Evolutionary conservation across 805 yeast genomes (phyloP).

Genomic region (Yamadazyma sp.): DNA sequence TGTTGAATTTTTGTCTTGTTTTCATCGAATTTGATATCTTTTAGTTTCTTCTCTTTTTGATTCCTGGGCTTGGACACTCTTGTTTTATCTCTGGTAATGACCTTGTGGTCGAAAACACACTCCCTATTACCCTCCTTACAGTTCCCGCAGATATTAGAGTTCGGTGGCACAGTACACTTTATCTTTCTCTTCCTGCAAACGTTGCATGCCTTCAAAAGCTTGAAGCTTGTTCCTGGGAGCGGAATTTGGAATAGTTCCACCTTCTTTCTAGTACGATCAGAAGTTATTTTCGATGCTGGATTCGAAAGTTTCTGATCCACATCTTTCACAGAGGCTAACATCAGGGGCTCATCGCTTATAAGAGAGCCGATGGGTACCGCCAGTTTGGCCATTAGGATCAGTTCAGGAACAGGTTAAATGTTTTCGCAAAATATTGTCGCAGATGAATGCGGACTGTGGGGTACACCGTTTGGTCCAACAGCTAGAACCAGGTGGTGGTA

Average conservation of each 20-base stretch:
- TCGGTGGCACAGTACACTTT: slow-evolving; percentile 15
- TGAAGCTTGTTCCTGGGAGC: slow-evolving; percentile 14
- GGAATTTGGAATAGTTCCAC: neutral
- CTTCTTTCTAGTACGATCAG: too few relatives aligned
- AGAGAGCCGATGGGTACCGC: slow-evolving; percentile 7
- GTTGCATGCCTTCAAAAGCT: slow-evolving; percentile 22
- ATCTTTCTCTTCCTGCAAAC: slow-evolving; percentile 21
- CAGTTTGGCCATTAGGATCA: slow-evolving; percentile 5
- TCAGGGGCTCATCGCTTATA: neutral
- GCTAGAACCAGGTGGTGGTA: too few relatives aligned
- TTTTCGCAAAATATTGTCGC: too few relatives aligned
- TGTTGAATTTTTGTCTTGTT: too few relatives aligned
- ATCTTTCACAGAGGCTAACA: neutral
- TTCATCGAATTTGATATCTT: too few relatives aligned
- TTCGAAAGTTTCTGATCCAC: neutral
- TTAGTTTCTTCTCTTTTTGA: too few relatives aligned
- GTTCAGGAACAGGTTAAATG: neutral
- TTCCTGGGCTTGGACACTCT: too few relatives aligned
- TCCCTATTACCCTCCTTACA: slow-evolving; percentile 17
- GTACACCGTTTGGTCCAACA: too few relatives aligned
- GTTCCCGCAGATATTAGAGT: slow-evolving; percentile 16
- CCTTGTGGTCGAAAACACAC: slow-evolving; percentile 21
- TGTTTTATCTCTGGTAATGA: slow-evolving; percentile 8
- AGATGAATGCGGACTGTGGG: neutral
- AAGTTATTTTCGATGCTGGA: neutral